A percentile compares a stretch with the other conserved stretches of the same genome.
phyloP scores from a whole-genome alignment of 108 stramenopile species.

The Cyclostephanos invisitatus region DNA sequence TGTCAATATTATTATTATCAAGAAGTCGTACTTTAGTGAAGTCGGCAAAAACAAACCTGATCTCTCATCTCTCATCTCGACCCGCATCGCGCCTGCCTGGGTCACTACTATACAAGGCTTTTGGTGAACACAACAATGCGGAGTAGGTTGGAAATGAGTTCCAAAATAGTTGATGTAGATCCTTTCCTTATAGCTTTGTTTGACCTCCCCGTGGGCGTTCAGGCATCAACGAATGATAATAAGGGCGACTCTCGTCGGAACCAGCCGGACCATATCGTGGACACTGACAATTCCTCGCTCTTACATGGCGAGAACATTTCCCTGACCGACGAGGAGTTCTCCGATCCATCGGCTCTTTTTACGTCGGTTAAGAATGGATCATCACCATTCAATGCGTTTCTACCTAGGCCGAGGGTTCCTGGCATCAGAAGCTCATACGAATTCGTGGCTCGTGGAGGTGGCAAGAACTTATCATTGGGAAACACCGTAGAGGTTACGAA shows the following conservation, averaged over 20 bases:
- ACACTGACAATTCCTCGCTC: constrained; percentile 20
- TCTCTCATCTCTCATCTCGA: not conserved
- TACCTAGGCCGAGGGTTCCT: constrained; percentile 3
- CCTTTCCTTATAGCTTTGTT: constrained; percentile 37
- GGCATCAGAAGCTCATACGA: not conserved
- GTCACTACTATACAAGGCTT: too few species aligned
- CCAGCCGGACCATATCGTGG: not conserved
- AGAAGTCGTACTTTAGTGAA: too few species aligned
- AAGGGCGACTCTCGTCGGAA: not conserved
- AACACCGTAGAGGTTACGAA: not conserved
- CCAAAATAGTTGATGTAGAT: constrained; percentile 24
- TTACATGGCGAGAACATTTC: constrained; percentile 34
- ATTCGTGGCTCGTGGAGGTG: not conserved
- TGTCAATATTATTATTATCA: too few species aligned
- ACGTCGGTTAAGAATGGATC: not conserved
- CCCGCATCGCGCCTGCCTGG: not conserved
- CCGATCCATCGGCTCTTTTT: constrained; percentile 13
- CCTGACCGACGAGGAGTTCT: constrained; percentile 27
- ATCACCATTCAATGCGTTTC: constrained; percentile 4
- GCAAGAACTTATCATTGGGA: not conserved
- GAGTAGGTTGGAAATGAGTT: not conserved
- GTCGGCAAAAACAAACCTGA: too few species aligned
- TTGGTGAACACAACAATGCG: not conserved
- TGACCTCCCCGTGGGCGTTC: constrained; percentile 28
- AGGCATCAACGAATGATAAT: not conserved